Conservation (phyloP, 2,329 filamentous ascomycete genomes). For the Curvularia lunata region DNA sequence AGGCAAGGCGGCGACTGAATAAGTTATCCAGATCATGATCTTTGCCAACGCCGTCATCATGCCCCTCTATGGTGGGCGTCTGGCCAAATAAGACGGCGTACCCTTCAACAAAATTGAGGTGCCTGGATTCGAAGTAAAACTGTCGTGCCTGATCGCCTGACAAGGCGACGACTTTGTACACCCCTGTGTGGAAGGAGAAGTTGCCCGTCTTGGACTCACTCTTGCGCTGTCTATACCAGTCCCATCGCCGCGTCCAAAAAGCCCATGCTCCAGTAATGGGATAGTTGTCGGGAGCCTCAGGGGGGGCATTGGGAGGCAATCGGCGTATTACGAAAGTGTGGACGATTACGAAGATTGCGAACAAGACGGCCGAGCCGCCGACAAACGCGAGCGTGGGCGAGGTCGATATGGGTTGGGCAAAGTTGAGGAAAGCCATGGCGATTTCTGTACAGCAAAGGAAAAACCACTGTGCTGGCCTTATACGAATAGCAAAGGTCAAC, state of each 20-base stretch:
- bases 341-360: background rate
- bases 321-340: background rate
- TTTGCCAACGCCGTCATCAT: slow-evolving; percentile 16
- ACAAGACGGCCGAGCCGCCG: background rate
- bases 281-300: slow-evolving; percentile 27
- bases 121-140: slow-evolving; percentile 55
- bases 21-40: slow-evolving; percentile 26
- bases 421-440: background rate
- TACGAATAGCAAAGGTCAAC: background rate
- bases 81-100: slow-evolving; percentile 41
- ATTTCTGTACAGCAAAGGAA: background rate
- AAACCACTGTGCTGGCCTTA: background rate
- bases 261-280: slow-evolving; percentile 55
- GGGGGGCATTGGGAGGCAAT: slow-evolving; percentile 32
- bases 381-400: background rate
- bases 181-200: slow-evolving; percentile 59
- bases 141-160: slow-evolving; percentile 53
- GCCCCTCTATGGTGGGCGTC: slow-evolving; percentile 18
- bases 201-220: slow-evolving; percentile 49
- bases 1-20: slow-evolving; percentile 31
- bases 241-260: slow-evolving; percentile 57
- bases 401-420: too few relatives aligned
- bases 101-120: slow-evolving; percentile 54
- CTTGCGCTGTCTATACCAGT: slow-evolving; percentile 52
- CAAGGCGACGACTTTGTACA: slow-evolving; percentile 54